phyloP scores from a whole-genome alignment of 768 basidiomycete genomes.

The Pulveroboletus sp. region DNA sequence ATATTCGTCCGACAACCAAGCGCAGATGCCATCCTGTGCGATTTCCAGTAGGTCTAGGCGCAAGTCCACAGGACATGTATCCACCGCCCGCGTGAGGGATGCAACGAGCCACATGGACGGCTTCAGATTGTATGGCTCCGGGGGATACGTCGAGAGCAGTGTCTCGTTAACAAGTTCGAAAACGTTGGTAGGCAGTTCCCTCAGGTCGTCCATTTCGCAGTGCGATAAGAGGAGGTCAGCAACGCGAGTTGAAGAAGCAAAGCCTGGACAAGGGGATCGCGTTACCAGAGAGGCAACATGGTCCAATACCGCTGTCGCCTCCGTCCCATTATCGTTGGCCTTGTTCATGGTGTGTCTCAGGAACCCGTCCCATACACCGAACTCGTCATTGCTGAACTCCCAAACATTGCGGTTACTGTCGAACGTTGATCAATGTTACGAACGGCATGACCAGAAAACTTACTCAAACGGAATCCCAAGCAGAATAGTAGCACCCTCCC shows the following conservation, averaged over 20 bases:
- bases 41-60: conserved; percentile 43
- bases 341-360: conserved; percentile 50
- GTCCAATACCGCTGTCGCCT: conserved; percentile 52
- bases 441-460: conserved; percentile 25
- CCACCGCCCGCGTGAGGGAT: conserved; percentile 52
- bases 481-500: conserved; percentile 52
- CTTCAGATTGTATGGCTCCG: conserved; percentile 50
- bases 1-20: conserved; percentile 66
- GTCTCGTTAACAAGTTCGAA: conserved; percentile 61
- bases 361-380: conserved; percentile 57
- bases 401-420: conserved; percentile 43
- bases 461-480: conserved; percentile 65
- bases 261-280: conserved; percentile 37
- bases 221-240: conserved; percentile 61
- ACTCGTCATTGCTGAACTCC: conserved; percentile 54
- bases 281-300: conserved; percentile 49
- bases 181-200: conserved; percentile 51
- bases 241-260: conserved; percentile 47
- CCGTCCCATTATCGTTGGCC: conserved; percentile 60
- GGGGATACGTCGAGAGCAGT: conserved; percentile 63
- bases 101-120: conserved; percentile 62
- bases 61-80: conserved; percentile 51
- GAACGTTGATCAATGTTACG: conserved; percentile 5
- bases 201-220: conserved; percentile 47
- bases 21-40: conserved; percentile 51